Evolutionary conservation across 129 eudicot genomes (phyloP), one percentile per base, ranked within the genome.

Genomic region (Arctium lappa): DNA sequence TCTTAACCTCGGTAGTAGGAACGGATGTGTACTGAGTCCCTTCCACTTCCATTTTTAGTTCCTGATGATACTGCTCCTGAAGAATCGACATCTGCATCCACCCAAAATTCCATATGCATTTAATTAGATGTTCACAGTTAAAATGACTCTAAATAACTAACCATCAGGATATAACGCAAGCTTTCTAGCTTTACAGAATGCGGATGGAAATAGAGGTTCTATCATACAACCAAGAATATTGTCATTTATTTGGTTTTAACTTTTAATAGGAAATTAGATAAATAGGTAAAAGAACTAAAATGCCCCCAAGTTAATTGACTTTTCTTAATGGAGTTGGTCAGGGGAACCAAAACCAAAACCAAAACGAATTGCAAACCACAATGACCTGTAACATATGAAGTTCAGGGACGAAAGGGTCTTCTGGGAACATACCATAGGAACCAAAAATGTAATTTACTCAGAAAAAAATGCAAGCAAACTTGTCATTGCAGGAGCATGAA

Each of bases 41-140:
- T 87, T 86, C 78, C 63, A 91, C 69, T 78, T 91, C 97, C 75
- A 11, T 78, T 33, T 87, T 86, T 34, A 94, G 72, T 70, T 91
- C 93, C 22, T 91, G 81, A 40, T 83, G 91, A 36, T 90, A 87
- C 74, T 89, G 89, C 71, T 86, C 86, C 86, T 91, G 84, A 74
- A 85, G 85, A 8, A 50, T 22, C 9, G 81, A 44, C 91, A 90
- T 86, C 94, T 92, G 91, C 82, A 91, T 68, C 40, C 56, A 87
- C 48, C 50, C n/a, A 65, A 77, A 76, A 76, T 36, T 0, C 68
- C 60, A 82, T 5, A 60, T 30, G 34, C 32, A 69, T n/a, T 30
- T 75, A 75, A 75, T 13, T 15, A 8, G 33, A 75, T 56, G 4
- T 10, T 2, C 30, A 60, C 68, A 60, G 30, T n/a, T 60, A n/a